Evolutionary conservation across 306 rosid genomes (phyloP), one percentile per base, ranked within the genome.

Genomic region (Prosopis cineraria): DNA sequence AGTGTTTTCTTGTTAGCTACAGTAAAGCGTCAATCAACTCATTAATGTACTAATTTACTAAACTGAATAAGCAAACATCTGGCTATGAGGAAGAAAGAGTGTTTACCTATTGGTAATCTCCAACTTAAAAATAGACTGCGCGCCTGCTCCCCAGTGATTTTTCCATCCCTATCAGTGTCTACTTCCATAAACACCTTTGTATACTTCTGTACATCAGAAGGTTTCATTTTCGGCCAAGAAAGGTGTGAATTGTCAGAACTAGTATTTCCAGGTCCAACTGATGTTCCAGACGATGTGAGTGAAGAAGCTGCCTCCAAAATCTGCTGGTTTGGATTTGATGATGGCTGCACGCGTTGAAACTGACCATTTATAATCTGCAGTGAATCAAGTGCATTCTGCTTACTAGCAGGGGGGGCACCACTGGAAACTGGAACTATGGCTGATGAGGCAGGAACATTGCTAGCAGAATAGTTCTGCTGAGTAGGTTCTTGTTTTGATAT

Each of bases 221-320:
- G 97, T 76, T 88, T 95, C 98, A 95, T 89, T 85, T 95, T 95
- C 80, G 97, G 98, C 98, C 98, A 95, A 44, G 94, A 41, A 84
- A 48, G 72, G 74, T 90, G 97, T 56, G 80, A 82, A 74, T 79
- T 82, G 68, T 90, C 93, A 48, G 91, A 76, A 60, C 59, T 77
- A 70, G 89, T 80, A 84, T 79, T 89, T 73, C 91, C 93, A 76
- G 14, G 70, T 64, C 91, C 96, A 80, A 45, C 88, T 47, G 93
- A 67, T 73, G 74, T 59, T 74, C 87, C 92, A 78, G 97, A 80
- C 80, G 94, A 78, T 33, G 82, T 19, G 58, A 79, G 78, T 8
- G 93, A 79, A 68, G 92, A 75, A 84, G 84, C 88, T 24, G 86
- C 86, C 45, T 88, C 84, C 69, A 88, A 77, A 78, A 84, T 90